Evolutionary conservation across 257 asterid species (phyloP), one percentile per base, ranked within the genome.

Genomic region (Haberlea rhodopensis): DNA sequence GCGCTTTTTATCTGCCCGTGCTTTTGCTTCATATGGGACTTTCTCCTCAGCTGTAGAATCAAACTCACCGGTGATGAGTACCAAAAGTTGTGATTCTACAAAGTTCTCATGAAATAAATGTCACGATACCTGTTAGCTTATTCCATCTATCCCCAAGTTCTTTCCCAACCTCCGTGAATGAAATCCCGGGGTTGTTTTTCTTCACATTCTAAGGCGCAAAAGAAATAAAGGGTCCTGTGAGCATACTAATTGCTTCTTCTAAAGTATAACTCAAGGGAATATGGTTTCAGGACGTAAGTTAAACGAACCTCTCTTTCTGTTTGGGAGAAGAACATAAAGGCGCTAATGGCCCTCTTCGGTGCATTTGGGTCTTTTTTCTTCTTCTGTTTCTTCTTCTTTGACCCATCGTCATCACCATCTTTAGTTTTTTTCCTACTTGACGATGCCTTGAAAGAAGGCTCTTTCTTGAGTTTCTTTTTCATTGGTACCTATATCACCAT

Each of bases 361-460:
- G 98, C 97, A 75, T 87, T 92, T 43, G 98, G 96, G 74, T 89
- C 97, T 80, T 84, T 92, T 67, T 92, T 89, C 91, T 84, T 87
- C 81, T 89, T 89, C 46, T 53, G 88, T 70, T 82, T 89, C 83
- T 81, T 92, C 87, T 82, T 89, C 79, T 84, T 85, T 13, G 70
- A 58, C 70, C 83, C 87, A 59, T 84, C 96, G 8, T 82, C 87
- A 5, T 82, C 89, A 16, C 73, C 84, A 62, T 83, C 94, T 65
- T 82, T 82, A 18, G 80, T 53, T 58, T 82, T 90, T 68, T 85
- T 87, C 62, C 87, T 80, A 73, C 86, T 87, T 18, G 81, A 25
- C 56, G 89, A 69, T 62, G 91, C 67, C 82, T 88, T 88, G 15
- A 80, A 43, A 75, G 89, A 68, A 48, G 83, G 78, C 56, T 86